Conservation (phyloP, 148 eudicot genomes). For the Drosera capensis region DNA sequence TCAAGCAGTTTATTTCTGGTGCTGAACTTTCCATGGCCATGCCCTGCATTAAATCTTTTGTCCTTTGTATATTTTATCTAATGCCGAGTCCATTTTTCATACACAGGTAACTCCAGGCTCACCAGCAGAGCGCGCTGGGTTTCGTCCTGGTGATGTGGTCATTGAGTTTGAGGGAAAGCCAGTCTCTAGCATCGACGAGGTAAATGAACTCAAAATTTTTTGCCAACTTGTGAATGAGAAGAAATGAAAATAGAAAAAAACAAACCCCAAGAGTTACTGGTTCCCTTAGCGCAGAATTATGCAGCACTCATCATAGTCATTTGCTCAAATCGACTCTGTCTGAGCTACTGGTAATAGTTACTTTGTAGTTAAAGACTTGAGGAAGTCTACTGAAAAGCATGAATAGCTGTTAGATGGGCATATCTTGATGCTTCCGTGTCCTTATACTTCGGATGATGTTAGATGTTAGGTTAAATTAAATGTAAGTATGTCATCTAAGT, state of each 20-base stretch:
- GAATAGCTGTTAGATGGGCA: too few relatives aligned
- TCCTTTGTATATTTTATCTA: background rate
- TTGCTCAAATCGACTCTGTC: too few relatives aligned
- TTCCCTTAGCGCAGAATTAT: too few relatives aligned
- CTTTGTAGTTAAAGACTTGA: too few relatives aligned
- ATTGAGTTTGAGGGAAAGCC: constrained; percentile 50
- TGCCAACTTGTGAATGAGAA: background rate
- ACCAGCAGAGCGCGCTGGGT: constrained; percentile 84
- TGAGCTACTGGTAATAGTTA: too few relatives aligned
- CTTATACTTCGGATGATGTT: too few relatives aligned
- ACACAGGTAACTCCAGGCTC: constrained; percentile 80
- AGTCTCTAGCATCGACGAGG: constrained; percentile 73
- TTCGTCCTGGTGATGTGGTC: constrained; percentile 74
- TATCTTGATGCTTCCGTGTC: too few relatives aligned
- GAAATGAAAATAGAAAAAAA: background rate
- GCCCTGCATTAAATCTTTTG: background rate
- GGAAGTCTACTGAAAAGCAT: too few relatives aligned
- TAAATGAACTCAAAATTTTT: constrained; percentile 13
- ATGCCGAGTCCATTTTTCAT: background rate
- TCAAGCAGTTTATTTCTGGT: background rate
- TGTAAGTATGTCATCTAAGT: too few relatives aligned
- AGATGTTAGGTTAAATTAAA: too few relatives aligned
- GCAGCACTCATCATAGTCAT: too few relatives aligned
- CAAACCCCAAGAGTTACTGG: too few relatives aligned
- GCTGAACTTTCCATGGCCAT: background rate